Base-by-base conservation (phyloP, 164 flowering plant species). In the Cinnamomum micranthum region DNA sequence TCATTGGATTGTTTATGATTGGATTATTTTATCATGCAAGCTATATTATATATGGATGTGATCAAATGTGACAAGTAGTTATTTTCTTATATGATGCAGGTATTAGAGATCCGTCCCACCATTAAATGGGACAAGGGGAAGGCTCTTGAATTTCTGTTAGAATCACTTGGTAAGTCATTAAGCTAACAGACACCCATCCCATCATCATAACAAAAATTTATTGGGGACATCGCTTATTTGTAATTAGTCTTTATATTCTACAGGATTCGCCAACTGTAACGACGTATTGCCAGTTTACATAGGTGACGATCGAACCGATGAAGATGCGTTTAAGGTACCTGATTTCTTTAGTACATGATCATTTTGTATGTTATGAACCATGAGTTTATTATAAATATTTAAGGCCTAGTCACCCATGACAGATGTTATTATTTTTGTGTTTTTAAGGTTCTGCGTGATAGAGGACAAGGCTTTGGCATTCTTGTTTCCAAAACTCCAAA, bases 121-220 rank as follows among this genome's bases (percentile, higher is more conserved):
- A 92, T 95, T 73, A 88, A 95, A 78, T 95, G 99, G 99, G 96
- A 95, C 90, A 95, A 95, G 74, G 99, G 99, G 58, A 93, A 90
- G 69, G 99, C 99, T 20, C 87, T 95, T 17, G 96, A 95, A 77
- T 95, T 95, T 77, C 84, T 95, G 84, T 62, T 93, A 62, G 97
- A 92, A 76, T 86, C 98, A 66, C 76, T 92, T 50, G 94, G 97
- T 90, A 70, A 83, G 79, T 62, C 5, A 64, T 63, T n/a, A 58
- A 70, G 2, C 33, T 15, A 51, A 55, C 13, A 55, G n/a, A 55
- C n/a, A 55, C 60, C 20, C n/a, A 55, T 55, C 6, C n/a, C 60
- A 55, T 19, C 60, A 55, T 55, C 60, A 64, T 64, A 24, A 20
- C 22, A 20, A 33, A 69, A 50, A 69, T 7, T 52, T 69, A 20